phyloP scores from a whole-genome alignment of 495 filamentous ascomycete genomes.

The Massariosphaeria phaeospora region DNA sequence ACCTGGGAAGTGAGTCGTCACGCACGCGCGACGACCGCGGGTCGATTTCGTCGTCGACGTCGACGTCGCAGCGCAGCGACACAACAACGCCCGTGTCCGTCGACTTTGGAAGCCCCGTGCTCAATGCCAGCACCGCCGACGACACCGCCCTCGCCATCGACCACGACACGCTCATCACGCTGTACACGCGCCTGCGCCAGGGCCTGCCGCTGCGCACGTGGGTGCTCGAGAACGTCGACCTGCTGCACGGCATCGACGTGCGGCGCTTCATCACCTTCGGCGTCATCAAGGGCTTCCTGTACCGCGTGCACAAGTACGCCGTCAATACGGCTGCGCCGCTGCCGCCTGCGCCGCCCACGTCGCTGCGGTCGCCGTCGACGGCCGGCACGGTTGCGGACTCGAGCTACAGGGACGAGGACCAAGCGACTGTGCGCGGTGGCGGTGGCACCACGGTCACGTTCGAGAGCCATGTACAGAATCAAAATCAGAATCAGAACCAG shows the following conservation, averaged over 20 bases:
- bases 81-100: background rate
- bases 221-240: constrained; percentile 63
- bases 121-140: background rate
- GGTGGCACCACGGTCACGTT: background rate
- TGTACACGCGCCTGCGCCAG: constrained; percentile 74
- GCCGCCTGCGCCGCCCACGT: constrained; percentile 2
- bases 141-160: constrained; percentile 41
- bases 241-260: constrained; percentile 72
- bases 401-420: background rate
- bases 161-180: constrained; percentile 52
- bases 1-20: constrained; percentile 24
- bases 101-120: background rate
- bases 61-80: background rate
- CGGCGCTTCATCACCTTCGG: constrained; percentile 91
- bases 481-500: background rate
- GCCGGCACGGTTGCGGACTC: background rate
- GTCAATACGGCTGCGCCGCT: constrained; percentile 45
- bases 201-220: constrained; percentile 77
- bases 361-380: constrained; percentile 31
- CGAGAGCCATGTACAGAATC: background rate
- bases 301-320: constrained; percentile 87
- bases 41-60: constrained; percentile 1
- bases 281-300: constrained; percentile 91
- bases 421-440: background rate
- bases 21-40: constrained; percentile 1